Conservation (phyloP, 345 rosid species). For the Clausena lansium region DNA sequence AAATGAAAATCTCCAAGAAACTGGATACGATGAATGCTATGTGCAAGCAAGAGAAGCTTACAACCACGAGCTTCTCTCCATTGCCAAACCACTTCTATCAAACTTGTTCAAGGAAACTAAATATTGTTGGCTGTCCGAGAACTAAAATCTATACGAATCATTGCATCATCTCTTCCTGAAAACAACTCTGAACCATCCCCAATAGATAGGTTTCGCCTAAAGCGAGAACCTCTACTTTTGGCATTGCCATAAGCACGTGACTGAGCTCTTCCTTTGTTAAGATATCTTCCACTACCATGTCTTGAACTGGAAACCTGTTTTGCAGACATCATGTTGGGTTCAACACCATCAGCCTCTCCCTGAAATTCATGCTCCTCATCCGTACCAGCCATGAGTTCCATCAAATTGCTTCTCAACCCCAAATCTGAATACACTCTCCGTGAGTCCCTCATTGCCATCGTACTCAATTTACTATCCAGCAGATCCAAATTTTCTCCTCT, state of each 20-base stretch:
- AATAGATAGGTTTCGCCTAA: conserved; percentile 34
- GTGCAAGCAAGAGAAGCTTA: conserved; percentile 31
- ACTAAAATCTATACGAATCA: conserved; percentile 19
- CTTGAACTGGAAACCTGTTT: conserved; percentile 38
- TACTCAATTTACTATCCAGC: conserved; percentile 29
- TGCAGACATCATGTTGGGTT: conserved; percentile 17
- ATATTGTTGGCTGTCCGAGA: conserved; percentile 19
- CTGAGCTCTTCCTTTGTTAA: conserved; percentile 24
- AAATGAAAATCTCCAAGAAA: conserved; percentile 17
- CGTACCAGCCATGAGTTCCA: conserved; percentile 60
- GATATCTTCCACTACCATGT: conserved; percentile 36
- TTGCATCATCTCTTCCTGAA: conserved; percentile 19
- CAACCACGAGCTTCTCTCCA: conserved; percentile 23
- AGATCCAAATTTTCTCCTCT: conserved; percentile 31
- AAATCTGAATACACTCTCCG: conserved; percentile 68
- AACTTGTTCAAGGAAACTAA: neutral
- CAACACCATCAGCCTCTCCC: conserved; percentile 22
- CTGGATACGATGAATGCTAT: conserved; percentile 18
- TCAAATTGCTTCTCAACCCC: conserved; percentile 71
- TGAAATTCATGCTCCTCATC: conserved; percentile 38
- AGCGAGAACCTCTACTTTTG: conserved; percentile 10
- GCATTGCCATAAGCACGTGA: conserved; percentile 11
- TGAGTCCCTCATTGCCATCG: conserved; percentile 34
- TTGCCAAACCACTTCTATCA: conserved; percentile 10
- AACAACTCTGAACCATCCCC: conserved; percentile 35